Evolutionary conservation across 768 basidiomycete species (phyloP).

Genomic region (Clitopilus passeckerianus): DNA sequence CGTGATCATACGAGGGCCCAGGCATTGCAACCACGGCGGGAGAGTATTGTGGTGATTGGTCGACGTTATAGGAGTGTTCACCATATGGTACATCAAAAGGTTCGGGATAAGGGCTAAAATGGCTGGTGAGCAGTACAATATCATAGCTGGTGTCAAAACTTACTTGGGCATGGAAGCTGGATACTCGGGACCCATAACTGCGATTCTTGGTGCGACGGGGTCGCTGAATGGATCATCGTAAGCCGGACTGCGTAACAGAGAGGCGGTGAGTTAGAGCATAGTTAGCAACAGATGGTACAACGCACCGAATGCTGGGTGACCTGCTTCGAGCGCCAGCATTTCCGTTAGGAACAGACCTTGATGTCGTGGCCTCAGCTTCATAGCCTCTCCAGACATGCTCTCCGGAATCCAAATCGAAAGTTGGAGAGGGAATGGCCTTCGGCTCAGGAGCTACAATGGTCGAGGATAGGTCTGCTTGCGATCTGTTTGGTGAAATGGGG

Average conservation of each 20-base stretch:
- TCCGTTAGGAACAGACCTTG: constrained; percentile 4
- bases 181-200: constrained; percentile 13
- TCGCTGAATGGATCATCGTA: constrained; percentile 28
- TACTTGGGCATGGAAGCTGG: constrained; percentile 24
- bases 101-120: background rate
- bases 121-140: too few relatives aligned
- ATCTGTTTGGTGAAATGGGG: background rate
- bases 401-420: constrained; percentile 5
- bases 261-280: too few relatives aligned
- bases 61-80: background rate
- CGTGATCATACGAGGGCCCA: background rate
- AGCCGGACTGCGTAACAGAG: constrained; percentile 10
- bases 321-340: constrained; percentile 7
- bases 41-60: background rate
- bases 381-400: constrained; percentile 15
- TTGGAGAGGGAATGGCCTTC: constrained; percentile 3
- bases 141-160: constrained; percentile 3
- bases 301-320: constrained; percentile 10
- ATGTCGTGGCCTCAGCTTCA: background rate
- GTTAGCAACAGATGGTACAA: background rate
- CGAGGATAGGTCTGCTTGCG: constrained; percentile 3
- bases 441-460: background rate
- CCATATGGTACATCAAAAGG: background rate
- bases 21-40: background rate
- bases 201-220: constrained; percentile 21